Base-by-base conservation (phyloP, 768 basidiomycete species). In the Suillus discolor region DNA sequence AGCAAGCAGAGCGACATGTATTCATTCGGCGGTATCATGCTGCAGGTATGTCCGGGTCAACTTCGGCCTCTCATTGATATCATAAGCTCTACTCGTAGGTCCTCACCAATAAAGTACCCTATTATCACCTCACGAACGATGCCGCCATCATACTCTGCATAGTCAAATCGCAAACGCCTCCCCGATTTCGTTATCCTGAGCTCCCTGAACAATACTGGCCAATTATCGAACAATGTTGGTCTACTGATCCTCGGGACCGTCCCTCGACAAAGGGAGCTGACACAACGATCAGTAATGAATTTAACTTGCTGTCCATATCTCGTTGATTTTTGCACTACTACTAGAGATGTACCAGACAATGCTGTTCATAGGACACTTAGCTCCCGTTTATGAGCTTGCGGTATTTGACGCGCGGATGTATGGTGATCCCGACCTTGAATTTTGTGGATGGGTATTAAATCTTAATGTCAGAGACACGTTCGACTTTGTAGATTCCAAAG, bases 1-100 rank as follows among this genome's bases (percentile, higher is more conserved):
- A 57, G 55, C 55, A 7, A 38, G 55, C 69, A 20, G 34, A 81
- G 74, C 62, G 83, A 84, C 70, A 78, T 83, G 13, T 84, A 77
- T 12, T 82, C 82, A 0, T 81, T 80, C 61, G 81, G 81, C 6
- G 79, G 80, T 68, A 76, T 82, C 20, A 69, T 71, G 41, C 20
- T 64, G 18, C 66, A 66, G 45, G 66, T 57, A 79, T 25, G 36
- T 65, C 5, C 6, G 70, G 73, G 80, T 23, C 7, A n/a, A n/a
- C n/a, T 23, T 39, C 3, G 23, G 20, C 11, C 11, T 47, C 11
- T 47, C 8, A 23, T 16, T 25, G n/a, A 25, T 39, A 23, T 39
- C 23, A 39, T 1, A 0, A 36, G 6, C 20, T 57, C 36, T 15
- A 23, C n/a, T 34, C 34, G 5, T 34, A 57, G 57, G 57, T 57